These are phyloP conservation scores for Chlorencoelia australis DNA, from an alignment of 2,329 filamentous ascomycete species.

Conservation along the genomic window DNA sequence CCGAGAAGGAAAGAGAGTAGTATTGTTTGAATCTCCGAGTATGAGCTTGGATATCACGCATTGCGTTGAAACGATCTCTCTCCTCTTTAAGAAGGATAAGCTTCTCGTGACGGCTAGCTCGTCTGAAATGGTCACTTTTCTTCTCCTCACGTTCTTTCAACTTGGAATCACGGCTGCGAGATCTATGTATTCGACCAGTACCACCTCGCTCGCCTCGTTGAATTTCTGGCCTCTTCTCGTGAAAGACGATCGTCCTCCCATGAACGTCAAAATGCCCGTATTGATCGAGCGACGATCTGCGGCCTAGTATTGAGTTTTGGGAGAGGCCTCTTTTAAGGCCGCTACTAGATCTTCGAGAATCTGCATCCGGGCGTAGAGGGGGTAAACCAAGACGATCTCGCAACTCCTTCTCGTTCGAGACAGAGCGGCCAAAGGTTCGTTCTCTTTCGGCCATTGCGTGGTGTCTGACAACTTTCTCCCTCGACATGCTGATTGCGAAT, in stretches of 20 bases:
- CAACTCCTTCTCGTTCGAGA: slow-evolving; percentile 42
- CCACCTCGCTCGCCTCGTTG: slow-evolving; percentile 21
- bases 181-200: slow-evolving; percentile 4
- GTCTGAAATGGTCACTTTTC: slow-evolving; percentile 8
- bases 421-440: slow-evolving; percentile 42
- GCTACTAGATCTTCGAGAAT: slow-evolving; percentile 6
- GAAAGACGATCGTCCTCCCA: slow-evolving; percentile 28
- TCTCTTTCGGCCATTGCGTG: slow-evolving; percentile 46
- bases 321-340: slow-evolving; percentile 9
- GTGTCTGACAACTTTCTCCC: slow-evolving; percentile 50
- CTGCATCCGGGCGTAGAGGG: slow-evolving; percentile 15
- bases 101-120: slow-evolving; percentile 27
- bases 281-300: slow-evolving; percentile 19
- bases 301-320: slow-evolving; percentile 24
- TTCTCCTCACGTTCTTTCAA: slow-evolving; percentile 13
- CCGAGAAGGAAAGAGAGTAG: slow-evolving; percentile 46
- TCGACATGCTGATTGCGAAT: slow-evolving; percentile 48
- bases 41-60: slow-evolving; percentile 51
- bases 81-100: slow-evolving; percentile 45
- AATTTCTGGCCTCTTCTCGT: slow-evolving; percentile 18
- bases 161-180: slow-evolving; percentile 21
- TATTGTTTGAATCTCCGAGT: slow-evolving; percentile 51
- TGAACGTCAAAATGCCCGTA: slow-evolving; percentile 29
- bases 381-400: slow-evolving; percentile 30
- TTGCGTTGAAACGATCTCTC: slow-evolving; percentile 52